Conservation (phyloP, 306 rosid genomes). For the Comarum palustre region DNA sequence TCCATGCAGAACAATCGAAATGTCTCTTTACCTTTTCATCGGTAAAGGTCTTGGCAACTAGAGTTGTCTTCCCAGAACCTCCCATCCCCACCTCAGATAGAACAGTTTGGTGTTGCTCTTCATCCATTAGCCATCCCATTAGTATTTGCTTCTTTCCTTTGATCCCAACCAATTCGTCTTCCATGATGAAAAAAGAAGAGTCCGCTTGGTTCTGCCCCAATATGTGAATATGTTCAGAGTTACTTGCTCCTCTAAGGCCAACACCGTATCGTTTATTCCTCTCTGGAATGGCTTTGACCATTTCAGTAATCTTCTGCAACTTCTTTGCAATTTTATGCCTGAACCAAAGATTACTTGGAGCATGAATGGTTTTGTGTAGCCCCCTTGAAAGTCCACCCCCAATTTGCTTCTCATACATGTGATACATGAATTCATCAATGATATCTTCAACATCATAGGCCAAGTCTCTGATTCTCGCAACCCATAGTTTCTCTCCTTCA, state of each 20-base stretch:
- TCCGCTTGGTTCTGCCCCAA: background rate
- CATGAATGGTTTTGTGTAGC: background rate
- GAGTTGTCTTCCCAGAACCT: background rate
- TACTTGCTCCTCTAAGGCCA: background rate
- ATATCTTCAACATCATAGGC: background rate
- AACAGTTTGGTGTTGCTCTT: background rate
- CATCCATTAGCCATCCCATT: background rate
- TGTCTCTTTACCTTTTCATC: background rate
- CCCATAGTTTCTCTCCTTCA: background rate
- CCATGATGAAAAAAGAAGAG: background rate
- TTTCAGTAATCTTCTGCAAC: background rate
- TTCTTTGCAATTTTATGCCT: background rate
- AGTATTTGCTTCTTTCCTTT: background rate
- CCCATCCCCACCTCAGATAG: background rate
- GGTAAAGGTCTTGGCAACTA: background rate
- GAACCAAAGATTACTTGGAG: background rate
- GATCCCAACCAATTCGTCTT: background rate
- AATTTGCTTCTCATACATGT: background rate
- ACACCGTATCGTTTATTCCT: background rate
- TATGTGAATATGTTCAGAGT: background rate
- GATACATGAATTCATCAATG: conserved; percentile 15
- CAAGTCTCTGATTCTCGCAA: background rate
- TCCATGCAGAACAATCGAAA: background rate
- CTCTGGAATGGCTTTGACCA: background rate
- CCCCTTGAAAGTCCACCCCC: background rate